phyloP scores from a whole-genome alignment of 2,329 filamentous ascomycete species.

The Cladobotryum mycophilum region DNA sequence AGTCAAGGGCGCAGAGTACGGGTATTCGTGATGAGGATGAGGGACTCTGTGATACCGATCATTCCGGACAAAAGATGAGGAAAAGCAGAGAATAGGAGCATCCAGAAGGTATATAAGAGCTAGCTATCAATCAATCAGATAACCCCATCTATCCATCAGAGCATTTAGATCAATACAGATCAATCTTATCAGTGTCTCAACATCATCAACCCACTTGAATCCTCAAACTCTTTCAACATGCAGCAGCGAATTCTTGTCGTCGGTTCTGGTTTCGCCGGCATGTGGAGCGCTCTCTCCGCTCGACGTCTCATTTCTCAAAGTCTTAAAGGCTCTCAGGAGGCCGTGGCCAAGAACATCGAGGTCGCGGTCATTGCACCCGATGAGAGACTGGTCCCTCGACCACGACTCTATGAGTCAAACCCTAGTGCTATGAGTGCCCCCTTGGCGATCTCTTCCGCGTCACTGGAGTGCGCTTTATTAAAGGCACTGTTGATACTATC shows the following conservation, averaged over 20 bases:
- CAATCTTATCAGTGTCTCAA: no score
- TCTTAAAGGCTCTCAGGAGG: neutral
- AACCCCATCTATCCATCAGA: no score
- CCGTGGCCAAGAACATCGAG: slow-evolving; percentile 15
- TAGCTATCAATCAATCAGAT: no score
- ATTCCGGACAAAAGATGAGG: no score
- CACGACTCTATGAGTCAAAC: slow-evolving; percentile 29
- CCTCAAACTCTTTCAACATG: no score
- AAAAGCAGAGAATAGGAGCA: no score
- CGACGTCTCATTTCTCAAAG: slow-evolving; percentile 23
- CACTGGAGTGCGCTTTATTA: slow-evolving; percentile 21
- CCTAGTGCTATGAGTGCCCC: slow-evolving; percentile 18
- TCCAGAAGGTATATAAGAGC: no score
- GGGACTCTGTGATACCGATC: no score
- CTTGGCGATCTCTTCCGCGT: slow-evolving; percentile 21
- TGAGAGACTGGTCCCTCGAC: slow-evolving; percentile 25
- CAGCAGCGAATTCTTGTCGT: slow-evolving; percentile 10
- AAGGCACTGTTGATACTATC: slow-evolving; percentile 19
- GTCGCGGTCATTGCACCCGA: slow-evolving; percentile 28
- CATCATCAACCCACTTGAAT: no score
- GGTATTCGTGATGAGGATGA: no score
- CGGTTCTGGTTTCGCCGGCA: slow-evolving; percentile 30
- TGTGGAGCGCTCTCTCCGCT: slow-evolving; percentile 32
- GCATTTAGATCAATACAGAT: no score
- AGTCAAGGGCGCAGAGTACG: no score